phyloP scores from a whole-genome alignment of 23 red algal genomes.

The Chondrus crispus region DNA sequence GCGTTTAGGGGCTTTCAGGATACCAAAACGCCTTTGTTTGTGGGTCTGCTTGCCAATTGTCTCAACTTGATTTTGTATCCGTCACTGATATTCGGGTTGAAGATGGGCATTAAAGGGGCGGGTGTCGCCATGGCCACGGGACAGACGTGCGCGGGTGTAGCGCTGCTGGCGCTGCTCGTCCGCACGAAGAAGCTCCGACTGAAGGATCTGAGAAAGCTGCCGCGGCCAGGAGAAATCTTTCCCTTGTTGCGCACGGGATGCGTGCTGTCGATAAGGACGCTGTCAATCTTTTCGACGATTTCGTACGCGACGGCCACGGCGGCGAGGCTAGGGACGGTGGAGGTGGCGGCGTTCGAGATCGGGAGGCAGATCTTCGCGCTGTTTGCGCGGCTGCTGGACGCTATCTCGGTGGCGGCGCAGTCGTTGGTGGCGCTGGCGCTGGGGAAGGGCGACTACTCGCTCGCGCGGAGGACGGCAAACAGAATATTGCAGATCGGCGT shows the following conservation, averaged over 20 bases:
- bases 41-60: slow-evolving; percentile 73
- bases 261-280: slow-evolving; percentile 80
- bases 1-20: slow-evolving; percentile 95
- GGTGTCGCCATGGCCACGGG: slow-evolving; percentile 80
- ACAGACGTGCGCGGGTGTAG: slow-evolving; percentile 60
- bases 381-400: slow-evolving; percentile 78
- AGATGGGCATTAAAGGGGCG: slow-evolving; percentile 80
- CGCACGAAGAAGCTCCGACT: slow-evolving; percentile 46
- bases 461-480: slow-evolving; percentile 49
- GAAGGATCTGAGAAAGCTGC: slow-evolving; percentile 41
- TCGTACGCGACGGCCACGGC: slow-evolving; percentile 81
- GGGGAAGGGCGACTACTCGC: slow-evolving; percentile 48
- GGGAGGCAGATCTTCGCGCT: slow-evolving; percentile 79
- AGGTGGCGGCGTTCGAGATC: slow-evolving; percentile 85
- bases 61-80: slow-evolving; percentile 89
- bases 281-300: slow-evolving; percentile 82
- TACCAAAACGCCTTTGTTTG: slow-evolving; percentile 82
- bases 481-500: slow-evolving; percentile 80
- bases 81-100: slow-evolving; percentile 78
- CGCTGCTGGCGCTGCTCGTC: slow-evolving; percentile 66
- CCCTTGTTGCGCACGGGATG: slow-evolving; percentile 76
- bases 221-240: slow-evolving; percentile 55
- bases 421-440: slow-evolving; percentile 76
- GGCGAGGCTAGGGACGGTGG: slow-evolving; percentile 65
- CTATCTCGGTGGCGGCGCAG: slow-evolving; percentile 89